These are phyloP conservation scores for Colletotrichum nymphaeae DNA, from an alignment of 2,329 filamentous ascomycete species.

Conservation along the genomic window DNA sequence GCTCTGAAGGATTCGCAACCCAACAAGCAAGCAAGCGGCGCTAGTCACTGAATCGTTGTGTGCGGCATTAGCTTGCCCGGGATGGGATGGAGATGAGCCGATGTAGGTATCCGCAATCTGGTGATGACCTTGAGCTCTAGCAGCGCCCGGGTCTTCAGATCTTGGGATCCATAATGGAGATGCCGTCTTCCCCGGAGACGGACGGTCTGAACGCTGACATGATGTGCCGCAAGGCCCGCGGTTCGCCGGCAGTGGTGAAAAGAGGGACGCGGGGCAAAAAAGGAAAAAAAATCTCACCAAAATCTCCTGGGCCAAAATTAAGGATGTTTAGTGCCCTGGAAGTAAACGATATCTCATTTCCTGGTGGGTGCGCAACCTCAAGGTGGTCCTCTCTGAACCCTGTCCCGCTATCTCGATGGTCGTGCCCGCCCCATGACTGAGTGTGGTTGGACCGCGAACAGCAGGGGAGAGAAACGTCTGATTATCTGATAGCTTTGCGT, in stretches of 20 bases:
- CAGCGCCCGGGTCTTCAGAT: background rate
- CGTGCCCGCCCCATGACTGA: slow-evolving; percentile 2
- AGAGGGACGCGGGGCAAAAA: slow-evolving; percentile 16
- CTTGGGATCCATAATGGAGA: slow-evolving; percentile 3
- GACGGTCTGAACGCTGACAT: slow-evolving; percentile 7
- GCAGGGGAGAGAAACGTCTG: background rate
- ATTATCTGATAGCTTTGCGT: slow-evolving; percentile 6
- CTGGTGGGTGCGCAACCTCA: background rate
- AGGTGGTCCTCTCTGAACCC: background rate
- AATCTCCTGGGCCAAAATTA: slow-evolving; percentile 22
- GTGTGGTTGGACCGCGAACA: background rate
- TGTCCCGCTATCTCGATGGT: background rate
- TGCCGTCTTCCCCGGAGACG: slow-evolving; percentile 24
- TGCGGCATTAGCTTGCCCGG: background rate
- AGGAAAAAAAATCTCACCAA: background rate
- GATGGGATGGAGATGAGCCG: slow-evolving; percentile 18
- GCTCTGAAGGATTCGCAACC: background rate
- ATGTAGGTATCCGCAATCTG: background rate
- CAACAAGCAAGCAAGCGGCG: background rate
- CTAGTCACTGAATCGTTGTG: background rate
- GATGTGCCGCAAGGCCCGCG: slow-evolving; percentile 29
- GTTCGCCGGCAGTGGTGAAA: slow-evolving; percentile 8
- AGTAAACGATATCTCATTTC: slow-evolving; percentile 27
- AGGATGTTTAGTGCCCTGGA: slow-evolving; percentile 18
- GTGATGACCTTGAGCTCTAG: slow-evolving; percentile 1